phyloP scores from a whole-genome alignment of 441 rosid species.

The Euphorbia celastroides region DNA sequence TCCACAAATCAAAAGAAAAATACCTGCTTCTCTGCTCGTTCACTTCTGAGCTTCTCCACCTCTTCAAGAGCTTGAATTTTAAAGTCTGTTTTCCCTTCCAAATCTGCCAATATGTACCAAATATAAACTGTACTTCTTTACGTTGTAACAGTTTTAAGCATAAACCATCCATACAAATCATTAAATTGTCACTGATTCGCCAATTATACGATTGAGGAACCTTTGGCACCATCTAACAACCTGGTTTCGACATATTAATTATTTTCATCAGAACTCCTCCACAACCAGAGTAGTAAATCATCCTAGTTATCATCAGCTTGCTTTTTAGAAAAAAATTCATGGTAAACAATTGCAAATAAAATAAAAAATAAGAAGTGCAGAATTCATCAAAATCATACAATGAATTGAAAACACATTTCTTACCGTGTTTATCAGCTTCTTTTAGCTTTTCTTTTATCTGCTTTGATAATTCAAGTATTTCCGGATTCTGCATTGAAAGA shows the following conservation, averaged over 20 bases:
- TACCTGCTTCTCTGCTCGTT: conserved; percentile 97
- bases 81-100: conserved; percentile 89
- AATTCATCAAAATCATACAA: neutral
- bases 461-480: conserved; percentile 68
- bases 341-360: neutral
- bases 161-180: neutral
- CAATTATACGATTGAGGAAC: neutral
- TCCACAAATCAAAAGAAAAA: neutral
- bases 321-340: neutral
- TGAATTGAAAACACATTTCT: conserved; percentile 1
- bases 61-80: conserved; percentile 88
- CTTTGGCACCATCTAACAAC: neutral
- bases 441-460: conserved; percentile 91
- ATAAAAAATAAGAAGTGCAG: neutral
- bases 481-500: conserved; percentile 54
- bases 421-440: conserved; percentile 90
- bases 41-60: conserved; percentile 87
- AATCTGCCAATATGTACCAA: conserved; percentile 60
- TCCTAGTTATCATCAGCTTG: neutral
- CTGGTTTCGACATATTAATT: neutral
- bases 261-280: neutral
- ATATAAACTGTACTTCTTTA: too few relatives aligned
- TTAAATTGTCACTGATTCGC: neutral
- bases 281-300: neutral
- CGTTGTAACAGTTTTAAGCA: too few relatives aligned